phyloP scores from a whole-genome alignment of 768 basidiomycete species.

The Amanita exitialis region DNA sequence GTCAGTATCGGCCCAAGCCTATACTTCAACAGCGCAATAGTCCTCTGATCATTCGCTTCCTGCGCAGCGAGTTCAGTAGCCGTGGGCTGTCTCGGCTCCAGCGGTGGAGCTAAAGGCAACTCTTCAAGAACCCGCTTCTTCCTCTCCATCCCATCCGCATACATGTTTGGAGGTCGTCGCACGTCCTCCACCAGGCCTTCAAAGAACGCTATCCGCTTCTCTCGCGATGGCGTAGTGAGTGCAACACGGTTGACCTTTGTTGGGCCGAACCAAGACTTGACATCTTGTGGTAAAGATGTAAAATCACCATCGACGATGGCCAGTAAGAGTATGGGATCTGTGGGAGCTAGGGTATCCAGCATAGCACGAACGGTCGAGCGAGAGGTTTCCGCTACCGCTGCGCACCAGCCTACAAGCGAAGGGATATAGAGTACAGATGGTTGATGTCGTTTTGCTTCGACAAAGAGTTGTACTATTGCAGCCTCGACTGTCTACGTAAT shows the following conservation, averaged over 20 bases:
- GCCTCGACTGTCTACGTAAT: constrained; percentile 71
- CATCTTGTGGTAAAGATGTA: constrained; percentile 64
- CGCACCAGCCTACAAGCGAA: constrained; percentile 77
- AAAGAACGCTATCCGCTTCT: constrained; percentile 71
- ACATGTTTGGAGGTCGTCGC: constrained; percentile 70
- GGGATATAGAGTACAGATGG: constrained; percentile 96
- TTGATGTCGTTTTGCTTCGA: constrained; percentile 95
- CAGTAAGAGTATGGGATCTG: constrained; percentile 88
- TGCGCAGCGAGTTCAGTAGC: constrained; percentile 76
- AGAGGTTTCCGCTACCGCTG: constrained; percentile 75
- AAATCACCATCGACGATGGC: constrained; percentile 80
- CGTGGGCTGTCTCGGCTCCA: constrained; percentile 76
- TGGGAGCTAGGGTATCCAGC: constrained; percentile 84
- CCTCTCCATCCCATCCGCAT: constrained; percentile 81
- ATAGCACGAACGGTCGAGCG: constrained; percentile 81
- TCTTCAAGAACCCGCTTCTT: constrained; percentile 78
- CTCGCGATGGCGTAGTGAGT: constrained; percentile 38
- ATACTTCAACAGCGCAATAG: constrained; percentile 76
- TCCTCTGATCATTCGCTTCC: constrained; percentile 69
- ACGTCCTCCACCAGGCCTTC: constrained; percentile 59
- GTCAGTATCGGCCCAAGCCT: constrained; percentile 84
- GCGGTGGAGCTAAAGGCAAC: constrained; percentile 80
- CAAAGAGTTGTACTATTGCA: constrained; percentile 87
- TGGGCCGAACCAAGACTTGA: constrained; percentile 85
- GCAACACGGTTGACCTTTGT: constrained; percentile 66